These are phyloP conservation scores for Chaetomium strumarium DNA, from an alignment of 2,329 filamentous ascomycete genomes.

Conservation along the genomic window DNA sequence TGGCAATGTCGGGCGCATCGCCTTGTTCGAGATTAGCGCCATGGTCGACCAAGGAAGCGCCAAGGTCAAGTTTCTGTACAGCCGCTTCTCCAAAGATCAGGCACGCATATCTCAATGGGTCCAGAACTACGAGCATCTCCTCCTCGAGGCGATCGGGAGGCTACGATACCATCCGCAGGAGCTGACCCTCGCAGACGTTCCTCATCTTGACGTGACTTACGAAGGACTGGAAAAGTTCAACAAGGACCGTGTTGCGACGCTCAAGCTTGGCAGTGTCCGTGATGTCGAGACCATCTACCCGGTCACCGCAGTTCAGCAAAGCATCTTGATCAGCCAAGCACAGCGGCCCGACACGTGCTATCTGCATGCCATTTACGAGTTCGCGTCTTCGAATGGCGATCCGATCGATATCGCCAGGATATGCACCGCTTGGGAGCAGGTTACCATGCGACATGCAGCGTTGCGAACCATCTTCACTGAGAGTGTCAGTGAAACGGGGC, in stretches of 20 bases:
- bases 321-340: conserved; percentile 42
- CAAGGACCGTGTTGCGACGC: conserved; percentile 34
- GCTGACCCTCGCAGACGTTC: conserved; percentile 46
- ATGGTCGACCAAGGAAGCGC: conserved; percentile 40
- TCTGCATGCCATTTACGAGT: conserved; percentile 43
- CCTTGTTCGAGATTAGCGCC: conserved; percentile 47
- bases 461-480: conserved; percentile 48
- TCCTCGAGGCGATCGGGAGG: conserved; percentile 39
- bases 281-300: conserved; percentile 47
- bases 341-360: conserved; percentile 38
- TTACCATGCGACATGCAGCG: conserved; percentile 40
- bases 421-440: conserved; percentile 45
- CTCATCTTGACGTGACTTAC: conserved; percentile 43
- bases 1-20: conserved; percentile 40
- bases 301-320: conserved; percentile 43
- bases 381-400: conserved; percentile 34
- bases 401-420: conserved; percentile 39
- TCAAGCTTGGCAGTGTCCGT: conserved; percentile 36
- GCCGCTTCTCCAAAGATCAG: conserved; percentile 36
- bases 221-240: conserved; percentile 41
- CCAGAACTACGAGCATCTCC: conserved; percentile 39
- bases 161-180: conserved; percentile 39
- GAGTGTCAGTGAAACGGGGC: conserved; percentile 41
- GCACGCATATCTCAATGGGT: conserved; percentile 43
- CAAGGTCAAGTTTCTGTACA: conserved; percentile 42